Evolutionary conservation across 2,329 filamentous ascomycete species (phyloP).

Genomic region (Claviceps sp.): DNA sequence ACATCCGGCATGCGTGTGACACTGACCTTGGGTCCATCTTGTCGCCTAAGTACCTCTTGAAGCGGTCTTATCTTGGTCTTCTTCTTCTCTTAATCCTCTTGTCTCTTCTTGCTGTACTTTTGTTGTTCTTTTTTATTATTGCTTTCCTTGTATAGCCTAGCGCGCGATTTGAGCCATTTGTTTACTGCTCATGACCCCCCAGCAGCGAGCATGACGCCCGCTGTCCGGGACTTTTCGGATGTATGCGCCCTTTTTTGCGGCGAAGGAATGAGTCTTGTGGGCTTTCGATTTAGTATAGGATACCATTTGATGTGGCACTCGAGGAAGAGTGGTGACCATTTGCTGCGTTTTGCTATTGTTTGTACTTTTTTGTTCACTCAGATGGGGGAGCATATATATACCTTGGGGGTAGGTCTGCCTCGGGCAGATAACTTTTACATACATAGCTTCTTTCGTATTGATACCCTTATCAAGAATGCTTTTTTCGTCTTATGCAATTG

Average conservation of each 20-base stretch:
- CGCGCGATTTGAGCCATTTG: neutral
- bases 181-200: too few relatives aligned
- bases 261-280: neutral
- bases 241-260: neutral
- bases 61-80: neutral
- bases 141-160: neutral
- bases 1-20: neutral
- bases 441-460: constrained; percentile 1
- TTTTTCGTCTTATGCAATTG: too few relatives aligned
- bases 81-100: neutral
- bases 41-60: neutral
- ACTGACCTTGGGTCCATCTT: neutral
- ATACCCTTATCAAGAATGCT: neutral
- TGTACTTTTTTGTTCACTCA: neutral
- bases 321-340: neutral
- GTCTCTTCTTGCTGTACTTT: neutral
- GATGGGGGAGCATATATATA: neutral
- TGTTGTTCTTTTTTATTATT: neutral
- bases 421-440: neutral
- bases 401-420: constrained; percentile 2
- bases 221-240: neutral
- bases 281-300: constrained; percentile 1
- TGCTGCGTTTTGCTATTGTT: neutral
- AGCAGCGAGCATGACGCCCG: neutral
- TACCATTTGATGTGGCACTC: constrained; percentile 6